Conservation (phyloP, 1,284 basidiomycete species). For the Serendipita sp. region DNA sequence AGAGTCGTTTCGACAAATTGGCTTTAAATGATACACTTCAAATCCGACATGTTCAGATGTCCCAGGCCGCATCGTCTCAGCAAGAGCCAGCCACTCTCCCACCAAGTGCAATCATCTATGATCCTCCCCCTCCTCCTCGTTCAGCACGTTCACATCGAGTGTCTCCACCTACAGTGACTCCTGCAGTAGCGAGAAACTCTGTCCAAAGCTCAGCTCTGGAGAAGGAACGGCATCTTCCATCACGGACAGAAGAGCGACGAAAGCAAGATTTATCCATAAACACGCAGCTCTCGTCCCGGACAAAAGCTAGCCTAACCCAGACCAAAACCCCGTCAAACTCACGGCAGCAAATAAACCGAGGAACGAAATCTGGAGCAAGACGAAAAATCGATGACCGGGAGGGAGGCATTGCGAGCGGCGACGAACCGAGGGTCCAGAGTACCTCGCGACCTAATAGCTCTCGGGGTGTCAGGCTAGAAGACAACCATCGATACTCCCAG, state of each 20-base stretch:
- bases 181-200: neutral
- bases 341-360: neutral
- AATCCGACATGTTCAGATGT: neutral
- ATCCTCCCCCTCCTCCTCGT: constrained; percentile 1
- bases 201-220: neutral
- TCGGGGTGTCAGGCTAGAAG: neutral
- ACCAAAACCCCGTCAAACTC: neutral
- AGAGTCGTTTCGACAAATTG: neutral
- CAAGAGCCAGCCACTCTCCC: neutral
- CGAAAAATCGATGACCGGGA: neutral
- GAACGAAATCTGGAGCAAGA: neutral
- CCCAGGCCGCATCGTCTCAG: neutral
- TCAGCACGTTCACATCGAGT: neutral
- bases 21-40: neutral
- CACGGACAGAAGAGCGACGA: no score
- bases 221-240: neutral
- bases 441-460: neutral
- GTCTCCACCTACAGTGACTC: neutral
- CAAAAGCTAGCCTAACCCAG: neutral
- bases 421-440: neutral
- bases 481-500: neutral
- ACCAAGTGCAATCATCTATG: neutral
- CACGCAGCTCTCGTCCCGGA: no score
- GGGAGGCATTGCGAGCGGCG: neutral
- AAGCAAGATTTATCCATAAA: no score